phyloP scores from a whole-genome alignment of 1,139 yeast species.

The Lipomyces yarrowii region DNA sequence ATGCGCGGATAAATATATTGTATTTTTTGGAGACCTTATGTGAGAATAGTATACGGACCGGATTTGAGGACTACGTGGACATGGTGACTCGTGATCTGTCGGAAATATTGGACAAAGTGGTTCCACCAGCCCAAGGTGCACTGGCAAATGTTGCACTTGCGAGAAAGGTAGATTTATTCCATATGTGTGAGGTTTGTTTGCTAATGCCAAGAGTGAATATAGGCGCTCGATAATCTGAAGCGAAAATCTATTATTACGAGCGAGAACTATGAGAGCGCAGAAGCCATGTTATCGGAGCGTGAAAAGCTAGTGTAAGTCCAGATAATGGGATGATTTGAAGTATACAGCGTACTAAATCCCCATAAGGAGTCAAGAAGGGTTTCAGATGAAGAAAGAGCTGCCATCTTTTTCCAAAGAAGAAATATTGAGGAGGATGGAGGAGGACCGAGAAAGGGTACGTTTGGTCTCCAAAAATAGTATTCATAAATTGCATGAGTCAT shows the following conservation, averaged over 20 bases:
- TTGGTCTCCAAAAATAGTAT: background rate
- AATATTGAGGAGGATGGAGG: constrained; percentile 77
- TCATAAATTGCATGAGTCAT: background rate
- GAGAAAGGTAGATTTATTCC: constrained; percentile 30
- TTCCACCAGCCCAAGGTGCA: constrained; percentile 51
- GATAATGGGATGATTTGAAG: background rate
- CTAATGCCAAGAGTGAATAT: background rate
- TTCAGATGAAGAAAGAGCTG: constrained; percentile 6
- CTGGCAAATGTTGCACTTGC: constrained; percentile 53
- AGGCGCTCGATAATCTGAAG: constrained; percentile 34
- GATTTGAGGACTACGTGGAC: constrained; percentile 29
- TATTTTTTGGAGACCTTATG: constrained; percentile 66
- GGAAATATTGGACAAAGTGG: constrained; percentile 54
- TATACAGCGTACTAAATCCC: background rate
- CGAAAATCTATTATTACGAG: constrained; percentile 31
- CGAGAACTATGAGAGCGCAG: constrained; percentile 22
- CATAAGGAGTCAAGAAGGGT: constrained; percentile 31
- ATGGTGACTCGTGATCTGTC: constrained; percentile 48
- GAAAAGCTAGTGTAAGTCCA: constrained; percentile 13
- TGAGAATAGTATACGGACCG: constrained; percentile 40
- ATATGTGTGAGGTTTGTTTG: background rate
- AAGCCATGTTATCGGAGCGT: constrained; percentile 27
- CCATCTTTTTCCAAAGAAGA: constrained; percentile 39
- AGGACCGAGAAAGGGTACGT: constrained; percentile 69
- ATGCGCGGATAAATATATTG: constrained; percentile 65